These are phyloP conservation scores for Ehretia macrophylla DNA, from an alignment of 257 asterid species.

Conservation along the genomic window DNA sequence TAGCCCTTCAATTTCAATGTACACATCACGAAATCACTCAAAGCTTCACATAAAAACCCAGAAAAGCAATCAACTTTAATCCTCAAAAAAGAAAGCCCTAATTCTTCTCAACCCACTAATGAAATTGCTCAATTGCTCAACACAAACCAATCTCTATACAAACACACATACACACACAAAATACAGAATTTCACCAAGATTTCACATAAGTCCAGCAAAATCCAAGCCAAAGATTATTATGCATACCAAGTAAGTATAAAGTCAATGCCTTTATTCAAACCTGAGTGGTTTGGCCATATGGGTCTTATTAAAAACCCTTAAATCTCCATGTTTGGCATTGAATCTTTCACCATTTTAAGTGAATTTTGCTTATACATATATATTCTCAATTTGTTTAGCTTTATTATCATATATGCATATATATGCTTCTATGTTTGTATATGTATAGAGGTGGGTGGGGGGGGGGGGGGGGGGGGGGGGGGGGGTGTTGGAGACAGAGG, in stretches of 20 bases:
- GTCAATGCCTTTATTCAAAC: conserved; percentile 24
- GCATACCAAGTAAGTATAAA: conserved; percentile 33
- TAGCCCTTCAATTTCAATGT: conserved; percentile 11
- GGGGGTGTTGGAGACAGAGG: conserved; percentile 13
- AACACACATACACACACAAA: conserved; percentile 1
- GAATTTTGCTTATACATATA: conserved; percentile 20
- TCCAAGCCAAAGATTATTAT: conserved; percentile 19
- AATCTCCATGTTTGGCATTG: conserved; percentile 21
- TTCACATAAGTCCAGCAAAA: conserved; percentile 13
- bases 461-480: neutral
- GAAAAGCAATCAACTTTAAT: conserved; percentile 13
- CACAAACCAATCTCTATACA: conserved; percentile 13
- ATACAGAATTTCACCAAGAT: conserved; percentile 11
- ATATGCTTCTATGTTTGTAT: neutral
- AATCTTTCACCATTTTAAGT: conserved; percentile 23
- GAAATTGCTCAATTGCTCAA: conserved; percentile 8
- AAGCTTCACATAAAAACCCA: neutral
- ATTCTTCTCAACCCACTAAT: conserved; percentile 20
- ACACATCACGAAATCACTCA: conserved; percentile 15
- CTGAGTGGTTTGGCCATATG: conserved; percentile 17
- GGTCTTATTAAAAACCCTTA: conserved; percentile 26
- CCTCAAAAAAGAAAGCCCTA: conserved; percentile 13
- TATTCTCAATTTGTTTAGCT: too few relatives aligned
- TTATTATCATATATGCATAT: neutral
- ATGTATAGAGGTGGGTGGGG: neutral